A percentile compares a stretch with the other conserved stretches of the same genome.
Conservation (phyloP, 2,329 filamentous ascomycete species). For the Aspergillus caelatus region DNA sequence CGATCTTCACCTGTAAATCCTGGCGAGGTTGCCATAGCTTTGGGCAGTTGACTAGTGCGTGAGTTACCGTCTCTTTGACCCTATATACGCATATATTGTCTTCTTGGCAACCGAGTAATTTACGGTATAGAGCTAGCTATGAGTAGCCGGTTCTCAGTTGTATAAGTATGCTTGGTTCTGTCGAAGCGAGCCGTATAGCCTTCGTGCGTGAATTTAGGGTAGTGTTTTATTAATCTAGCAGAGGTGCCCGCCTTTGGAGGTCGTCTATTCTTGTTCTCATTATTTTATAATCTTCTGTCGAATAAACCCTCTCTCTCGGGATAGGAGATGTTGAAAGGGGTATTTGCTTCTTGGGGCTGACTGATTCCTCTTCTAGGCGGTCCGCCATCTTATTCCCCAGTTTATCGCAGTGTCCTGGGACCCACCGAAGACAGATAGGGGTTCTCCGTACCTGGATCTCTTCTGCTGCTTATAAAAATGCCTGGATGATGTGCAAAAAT, state of each 20-base stretch:
- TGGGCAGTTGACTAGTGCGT: constrained; percentile 21
- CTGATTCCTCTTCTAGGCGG: constrained; percentile 1
- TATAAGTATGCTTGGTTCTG: constrained; percentile 21
- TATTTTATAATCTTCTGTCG: constrained; percentile 9
- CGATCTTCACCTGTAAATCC: neutral
- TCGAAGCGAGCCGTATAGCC: constrained; percentile 14
- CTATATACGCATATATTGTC: constrained; percentile 22
- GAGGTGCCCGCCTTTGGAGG: constrained; percentile 12
- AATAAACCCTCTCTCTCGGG: constrained; percentile 9
- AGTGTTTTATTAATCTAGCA: constrained; percentile 12
- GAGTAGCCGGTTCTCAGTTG: constrained; percentile 27
- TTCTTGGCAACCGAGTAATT: constrained; percentile 14
- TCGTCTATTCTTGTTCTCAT: constrained; percentile 18
- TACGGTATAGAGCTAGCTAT: constrained; percentile 19
- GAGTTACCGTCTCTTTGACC: constrained; percentile 20
- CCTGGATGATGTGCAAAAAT: too few species aligned
- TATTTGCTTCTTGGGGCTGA: constrained; percentile 1
- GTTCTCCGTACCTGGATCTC: constrained; percentile 13
- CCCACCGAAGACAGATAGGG: constrained; percentile 16
- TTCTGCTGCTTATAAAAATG: constrained; percentile 18
- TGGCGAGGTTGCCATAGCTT: constrained; percentile 18
- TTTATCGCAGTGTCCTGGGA: constrained; percentile 12
- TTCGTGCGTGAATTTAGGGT: constrained; percentile 8
- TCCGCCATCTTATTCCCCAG: constrained; percentile 6
- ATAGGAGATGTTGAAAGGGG: constrained; percentile 4